These are phyloP conservation scores for Penicillium antarcticum DNA, from an alignment of 495 filamentous ascomycete genomes.

Conservation along the genomic window DNA sequence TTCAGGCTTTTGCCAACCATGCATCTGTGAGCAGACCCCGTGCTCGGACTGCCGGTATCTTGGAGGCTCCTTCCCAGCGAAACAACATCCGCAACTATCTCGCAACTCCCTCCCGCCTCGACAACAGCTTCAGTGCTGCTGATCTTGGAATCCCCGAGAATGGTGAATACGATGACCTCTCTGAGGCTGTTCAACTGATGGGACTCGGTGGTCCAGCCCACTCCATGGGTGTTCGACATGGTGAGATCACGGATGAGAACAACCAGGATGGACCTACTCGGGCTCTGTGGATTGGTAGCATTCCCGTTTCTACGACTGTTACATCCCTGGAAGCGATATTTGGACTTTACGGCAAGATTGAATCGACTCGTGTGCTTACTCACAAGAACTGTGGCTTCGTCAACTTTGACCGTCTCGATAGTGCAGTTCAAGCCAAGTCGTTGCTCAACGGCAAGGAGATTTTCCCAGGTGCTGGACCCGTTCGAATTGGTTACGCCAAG, in stretches of 20 bases:
- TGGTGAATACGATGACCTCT: conserved; percentile 66
- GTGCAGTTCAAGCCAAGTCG: conserved; percentile 82
- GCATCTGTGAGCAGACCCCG: conserved; percentile 79
- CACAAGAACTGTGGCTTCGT: conserved; percentile 99
- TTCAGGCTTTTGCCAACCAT: conserved; percentile 84
- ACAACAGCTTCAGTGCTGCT: conserved; percentile 76
- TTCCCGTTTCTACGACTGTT: conserved; percentile 94
- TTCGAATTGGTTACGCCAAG: conserved; percentile 95
- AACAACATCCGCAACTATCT: conserved; percentile 74
- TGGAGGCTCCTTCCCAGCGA: conserved; percentile 76
- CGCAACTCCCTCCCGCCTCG: conserved; percentile 72
- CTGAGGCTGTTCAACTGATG: conserved; percentile 76
- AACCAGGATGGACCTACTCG: conserved; percentile 87
- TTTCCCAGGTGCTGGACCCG: conserved; percentile 92
- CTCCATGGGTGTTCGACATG: conserved; percentile 47
- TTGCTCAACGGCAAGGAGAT: conserved; percentile 95
- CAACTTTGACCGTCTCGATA: conserved; percentile 88
- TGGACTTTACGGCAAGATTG: conserved; percentile 81
- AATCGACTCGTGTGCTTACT: conserved; percentile 88
- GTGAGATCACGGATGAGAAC: conserved; percentile 59
- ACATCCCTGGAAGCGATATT: conserved; percentile 93
- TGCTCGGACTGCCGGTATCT: conserved; percentile 83
- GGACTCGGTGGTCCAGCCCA: conserved; percentile 61
- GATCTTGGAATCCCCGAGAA: conserved; percentile 72
- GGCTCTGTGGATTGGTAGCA: conserved; percentile 94